Evolutionary conservation across 768 basidiomycete species (phyloP).

Genomic region (Floccularia luteovirens): DNA sequence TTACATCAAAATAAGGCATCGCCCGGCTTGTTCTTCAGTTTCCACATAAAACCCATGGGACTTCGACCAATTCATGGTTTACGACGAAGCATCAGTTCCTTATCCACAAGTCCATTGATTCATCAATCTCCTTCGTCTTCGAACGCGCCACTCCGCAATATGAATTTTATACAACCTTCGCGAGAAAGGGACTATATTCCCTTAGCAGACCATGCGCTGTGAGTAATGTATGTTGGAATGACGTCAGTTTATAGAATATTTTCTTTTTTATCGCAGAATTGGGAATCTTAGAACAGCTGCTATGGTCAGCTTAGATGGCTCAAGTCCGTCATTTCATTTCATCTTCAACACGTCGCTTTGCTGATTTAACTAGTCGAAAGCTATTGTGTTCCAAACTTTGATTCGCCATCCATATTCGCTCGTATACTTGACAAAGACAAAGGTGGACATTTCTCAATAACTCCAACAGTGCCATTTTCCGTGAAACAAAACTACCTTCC

Average conservation of each 20-base stretch:
- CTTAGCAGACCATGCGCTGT: slow-evolving; percentile 79
- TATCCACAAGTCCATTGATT: too few species aligned
- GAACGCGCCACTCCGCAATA: slow-evolving; percentile 25
- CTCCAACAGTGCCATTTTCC: slow-evolving; percentile 58
- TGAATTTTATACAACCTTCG: slow-evolving; percentile 49
- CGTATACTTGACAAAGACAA: slow-evolving; percentile 84
- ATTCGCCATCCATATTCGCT: slow-evolving; percentile 89
- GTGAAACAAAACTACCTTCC: slow-evolving; percentile 83
- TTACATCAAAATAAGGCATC: too few species aligned
- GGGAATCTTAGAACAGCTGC: slow-evolving; percentile 83
- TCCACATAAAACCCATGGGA: too few species aligned
- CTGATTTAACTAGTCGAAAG: slow-evolving; percentile 62
- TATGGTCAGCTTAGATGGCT: slow-evolving; percentile 76
- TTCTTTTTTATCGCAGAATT: slow-evolving; percentile 39
- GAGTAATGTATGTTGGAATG: slow-evolving; percentile 15
- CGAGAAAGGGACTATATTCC: slow-evolving; percentile 61
- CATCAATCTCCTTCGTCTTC: too few species aligned
- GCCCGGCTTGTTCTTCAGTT: too few species aligned
- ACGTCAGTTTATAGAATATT: slow-evolving; percentile 3
- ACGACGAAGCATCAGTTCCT: too few species aligned
- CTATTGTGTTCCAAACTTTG: slow-evolving; percentile 90
- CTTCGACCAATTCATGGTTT: too few species aligned
- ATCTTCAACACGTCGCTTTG: background rate
- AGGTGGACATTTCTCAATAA: slow-evolving; percentile 90
- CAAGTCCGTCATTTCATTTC: slow-evolving; percentile 37